Conservation (phyloP, 305 asterid species). For the Caryopteris hybrid region DNA sequence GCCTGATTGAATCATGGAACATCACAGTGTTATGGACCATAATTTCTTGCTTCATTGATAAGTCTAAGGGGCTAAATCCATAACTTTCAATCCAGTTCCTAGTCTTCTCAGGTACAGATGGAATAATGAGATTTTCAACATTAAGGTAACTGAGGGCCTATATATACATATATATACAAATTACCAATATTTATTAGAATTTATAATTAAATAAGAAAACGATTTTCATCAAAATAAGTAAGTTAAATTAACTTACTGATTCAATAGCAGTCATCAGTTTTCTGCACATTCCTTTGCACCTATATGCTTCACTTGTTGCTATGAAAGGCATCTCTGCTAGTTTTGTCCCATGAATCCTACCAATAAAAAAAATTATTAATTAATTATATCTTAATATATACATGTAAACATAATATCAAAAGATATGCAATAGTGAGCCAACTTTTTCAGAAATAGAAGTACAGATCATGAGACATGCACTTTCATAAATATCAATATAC, state of each 20-base stretch:
- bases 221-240: too few species aligned
- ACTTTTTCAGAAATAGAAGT: too few species aligned
- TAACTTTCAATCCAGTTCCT: slow-evolving; percentile 31
- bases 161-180: not conserved
- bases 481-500: too few species aligned
- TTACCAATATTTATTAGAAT: not conserved
- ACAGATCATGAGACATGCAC: too few species aligned
- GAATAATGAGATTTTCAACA: slow-evolving; percentile 44
- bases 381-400: too few species aligned
- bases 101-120: slow-evolving; percentile 29
- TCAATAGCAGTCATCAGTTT: slow-evolving; percentile 45
- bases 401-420: too few species aligned
- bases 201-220: not conserved
- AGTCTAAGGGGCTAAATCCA: slow-evolving; percentile 21
- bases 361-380: too few species aligned
- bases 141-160: slow-evolving; percentile 44
- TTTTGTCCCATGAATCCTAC: slow-evolving; percentile 49
- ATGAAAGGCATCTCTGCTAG: slow-evolving; percentile 63
- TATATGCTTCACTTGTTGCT: slow-evolving; percentile 34
- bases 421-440: too few species aligned
- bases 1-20: slow-evolving; percentile 42
- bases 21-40: slow-evolving; percentile 33
- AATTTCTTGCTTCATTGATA: slow-evolving; percentile 28
- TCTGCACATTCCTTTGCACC: slow-evolving; percentile 54
- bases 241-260: slow-evolving; percentile 21